These are phyloP conservation scores for Onygena corvina DNA, from an alignment of 2,329 filamentous ascomycete species.

Conservation along the genomic window DNA sequence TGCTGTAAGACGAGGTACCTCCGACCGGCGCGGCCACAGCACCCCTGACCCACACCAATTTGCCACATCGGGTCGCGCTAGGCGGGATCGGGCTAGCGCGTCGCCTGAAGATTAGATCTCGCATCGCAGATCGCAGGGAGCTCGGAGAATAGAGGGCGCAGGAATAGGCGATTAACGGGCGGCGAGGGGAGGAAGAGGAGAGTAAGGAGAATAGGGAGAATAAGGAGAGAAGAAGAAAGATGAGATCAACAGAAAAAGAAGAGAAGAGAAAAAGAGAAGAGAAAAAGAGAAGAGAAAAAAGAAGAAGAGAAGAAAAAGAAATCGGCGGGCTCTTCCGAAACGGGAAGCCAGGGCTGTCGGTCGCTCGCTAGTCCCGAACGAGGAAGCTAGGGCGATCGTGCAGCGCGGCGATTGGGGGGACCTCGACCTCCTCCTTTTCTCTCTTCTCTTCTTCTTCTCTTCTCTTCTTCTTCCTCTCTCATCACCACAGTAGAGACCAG, in stretches of 20 bases:
- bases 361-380: slow-evolving; percentile 3
- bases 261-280: background rate
- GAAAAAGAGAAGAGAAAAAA: background rate
- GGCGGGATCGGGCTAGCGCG: background rate
- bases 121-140: too few relatives aligned
- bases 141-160: too few relatives aligned
- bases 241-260: slow-evolving; percentile 3
- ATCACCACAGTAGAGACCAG: too few relatives aligned
- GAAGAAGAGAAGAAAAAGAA: background rate
- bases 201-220: background rate
- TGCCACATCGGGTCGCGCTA: background rate
- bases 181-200: too few relatives aligned
- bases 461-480: background rate
- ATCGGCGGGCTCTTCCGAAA: slow-evolving; percentile 2
- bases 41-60: background rate
- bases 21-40: background rate
- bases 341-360: background rate
- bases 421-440: slow-evolving; percentile 2
- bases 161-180: too few relatives aligned
- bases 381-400: background rate
- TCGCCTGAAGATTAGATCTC: background rate
- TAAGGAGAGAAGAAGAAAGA: background rate
- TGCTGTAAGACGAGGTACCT: background rate
- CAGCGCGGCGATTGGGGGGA: slow-evolving; percentile 2
- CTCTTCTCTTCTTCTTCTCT: slow-evolving; percentile 9